Evolutionary conservation across 345 rosid species (phyloP).

Genomic region (Lumnitzera racemosa): DNA sequence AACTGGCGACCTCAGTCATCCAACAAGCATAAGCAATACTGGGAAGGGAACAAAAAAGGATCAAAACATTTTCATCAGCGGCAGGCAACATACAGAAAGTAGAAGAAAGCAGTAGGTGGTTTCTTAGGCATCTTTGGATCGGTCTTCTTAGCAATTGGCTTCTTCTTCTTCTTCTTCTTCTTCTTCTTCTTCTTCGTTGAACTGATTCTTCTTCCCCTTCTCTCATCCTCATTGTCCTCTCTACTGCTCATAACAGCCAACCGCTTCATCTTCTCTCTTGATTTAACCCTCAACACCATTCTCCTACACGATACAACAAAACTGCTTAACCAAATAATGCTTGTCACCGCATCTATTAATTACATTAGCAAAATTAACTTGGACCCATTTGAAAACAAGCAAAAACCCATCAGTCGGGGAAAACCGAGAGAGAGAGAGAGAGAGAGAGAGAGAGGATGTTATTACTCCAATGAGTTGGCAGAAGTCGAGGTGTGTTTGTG

Average conservation of each 20-base stretch:
- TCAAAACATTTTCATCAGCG: not conserved
- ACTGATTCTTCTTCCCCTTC: constrained; percentile 7
- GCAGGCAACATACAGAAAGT: constrained; percentile 47
- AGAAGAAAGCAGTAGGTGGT: constrained; percentile 92
- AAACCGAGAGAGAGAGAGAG: no score
- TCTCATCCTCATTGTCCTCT: constrained; percentile 12
- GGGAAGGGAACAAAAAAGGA: no score
- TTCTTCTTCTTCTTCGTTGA: constrained; percentile 9
- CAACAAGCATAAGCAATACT: no score
- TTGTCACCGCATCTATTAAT: no score
- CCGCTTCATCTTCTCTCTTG: constrained; percentile 20
- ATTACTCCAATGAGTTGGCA: no score
- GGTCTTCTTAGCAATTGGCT: constrained; percentile 28
- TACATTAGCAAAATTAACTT: no score
- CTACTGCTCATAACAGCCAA: constrained; percentile 3
- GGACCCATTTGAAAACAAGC: no score
- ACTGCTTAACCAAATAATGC: not conserved
- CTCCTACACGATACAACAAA: constrained; percentile 14
- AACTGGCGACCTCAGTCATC: no score
- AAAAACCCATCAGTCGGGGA: no score
- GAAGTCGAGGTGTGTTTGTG: no score
- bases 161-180: constrained; percentile 16
- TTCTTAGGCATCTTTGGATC: constrained; percentile 77
- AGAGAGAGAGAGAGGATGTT: no score
- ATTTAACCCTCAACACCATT: constrained; percentile 21